Evolutionary conservation across 768 basidiomycete species (phyloP).

Genomic region (Kondoa malvinella): DNA sequence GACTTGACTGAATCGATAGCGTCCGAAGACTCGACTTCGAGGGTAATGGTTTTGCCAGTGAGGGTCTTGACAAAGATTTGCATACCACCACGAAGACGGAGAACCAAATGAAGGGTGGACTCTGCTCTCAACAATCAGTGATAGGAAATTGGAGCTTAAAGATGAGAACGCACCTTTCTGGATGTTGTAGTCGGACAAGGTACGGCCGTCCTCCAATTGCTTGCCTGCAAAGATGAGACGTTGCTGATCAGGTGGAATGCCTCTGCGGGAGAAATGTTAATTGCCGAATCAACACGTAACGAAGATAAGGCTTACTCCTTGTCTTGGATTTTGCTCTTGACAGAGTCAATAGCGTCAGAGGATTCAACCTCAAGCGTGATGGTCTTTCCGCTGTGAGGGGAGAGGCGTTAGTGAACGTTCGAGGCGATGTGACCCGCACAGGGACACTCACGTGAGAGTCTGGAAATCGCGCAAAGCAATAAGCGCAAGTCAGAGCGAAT

Average conservation of each 20-base stretch:
- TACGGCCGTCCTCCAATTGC: conserved; percentile 97
- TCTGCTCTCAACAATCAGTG: conserved; percentile 47
- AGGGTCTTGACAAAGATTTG: conserved; percentile 74
- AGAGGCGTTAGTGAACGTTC: conserved; percentile 33
- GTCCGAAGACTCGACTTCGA: conserved; percentile 72
- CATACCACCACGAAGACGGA: conserved; percentile 91
- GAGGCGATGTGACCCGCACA: conserved; percentile 52
- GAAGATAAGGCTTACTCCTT: conserved; percentile 51
- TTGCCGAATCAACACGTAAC: not conserved
- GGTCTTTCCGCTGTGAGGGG: conserved; percentile 55
- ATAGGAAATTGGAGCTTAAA: conserved; percentile 43
- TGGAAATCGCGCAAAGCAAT: not conserved
- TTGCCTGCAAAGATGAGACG: conserved; percentile 82
- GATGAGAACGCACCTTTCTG: conserved; percentile 41
- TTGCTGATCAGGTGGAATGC: conserved; percentile 57
- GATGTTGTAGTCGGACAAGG: conserved; percentile 81
- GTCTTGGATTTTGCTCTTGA: conserved; percentile 87
- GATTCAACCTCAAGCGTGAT: conserved; percentile 88
- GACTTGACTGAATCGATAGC: conserved; percentile 83
- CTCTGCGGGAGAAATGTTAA: not conserved
- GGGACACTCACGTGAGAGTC: conserved; percentile 55
- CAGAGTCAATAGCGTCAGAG: conserved; percentile 81
- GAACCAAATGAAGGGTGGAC: conserved; percentile 76
- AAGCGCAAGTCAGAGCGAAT: not conserved
- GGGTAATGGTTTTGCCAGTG: conserved; percentile 76